A percentile compares a stretch with the other conserved stretches of the same genome.
Conservation (phyloP, 2,329 filamentous ascomycete genomes). For the Fusarium staphyleae region DNA sequence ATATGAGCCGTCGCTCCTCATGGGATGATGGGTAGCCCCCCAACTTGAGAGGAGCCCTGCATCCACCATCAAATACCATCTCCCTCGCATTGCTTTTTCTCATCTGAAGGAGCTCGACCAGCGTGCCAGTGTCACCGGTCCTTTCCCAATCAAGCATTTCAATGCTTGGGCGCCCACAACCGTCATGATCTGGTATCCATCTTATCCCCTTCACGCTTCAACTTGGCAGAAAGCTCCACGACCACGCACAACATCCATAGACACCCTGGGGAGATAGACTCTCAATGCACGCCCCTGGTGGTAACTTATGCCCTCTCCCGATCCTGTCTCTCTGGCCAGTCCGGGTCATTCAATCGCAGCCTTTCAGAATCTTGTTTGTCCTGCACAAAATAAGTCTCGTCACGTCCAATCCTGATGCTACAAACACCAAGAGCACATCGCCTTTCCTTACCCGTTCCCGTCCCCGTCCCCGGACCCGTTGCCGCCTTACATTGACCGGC, state of each 20-base stretch:
- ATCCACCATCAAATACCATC: slow-evolving; percentile 11
- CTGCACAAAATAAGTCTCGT: slow-evolving; percentile 5
- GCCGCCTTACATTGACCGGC: slow-evolving; percentile 28
- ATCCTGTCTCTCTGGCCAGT: not conserved
- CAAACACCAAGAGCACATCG: slow-evolving; percentile 25
- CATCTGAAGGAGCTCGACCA: slow-evolving; percentile 24
- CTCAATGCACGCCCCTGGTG: slow-evolving; percentile 18
- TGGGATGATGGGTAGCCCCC: slow-evolving; percentile 7
- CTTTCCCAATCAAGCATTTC: slow-evolving; percentile 38
- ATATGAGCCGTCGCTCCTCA: not conserved
- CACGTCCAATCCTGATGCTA: slow-evolving; percentile 13
- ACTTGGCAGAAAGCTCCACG: slow-evolving; percentile 22
- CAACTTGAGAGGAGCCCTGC: slow-evolving; percentile 9
- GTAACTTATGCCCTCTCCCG: not conserved
- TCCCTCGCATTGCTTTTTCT: slow-evolving; percentile 28
- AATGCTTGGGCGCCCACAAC: slow-evolving; percentile 31
- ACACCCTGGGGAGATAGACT: slow-evolving; percentile 16
- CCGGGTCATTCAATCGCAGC: slow-evolving; percentile 7
- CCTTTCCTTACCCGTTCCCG: slow-evolving; percentile 35
- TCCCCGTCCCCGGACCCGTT: slow-evolving; percentile 23
- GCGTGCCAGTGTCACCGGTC: slow-evolving; percentile 30
- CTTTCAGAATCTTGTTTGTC: slow-evolving; percentile 13
- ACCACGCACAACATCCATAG: slow-evolving; percentile 22
- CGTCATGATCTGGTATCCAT: slow-evolving; percentile 24
- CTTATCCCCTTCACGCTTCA: slow-evolving; percentile 33